Conservation (phyloP, 164 flowering plant species). For the Chimonanthus praecox region DNA sequence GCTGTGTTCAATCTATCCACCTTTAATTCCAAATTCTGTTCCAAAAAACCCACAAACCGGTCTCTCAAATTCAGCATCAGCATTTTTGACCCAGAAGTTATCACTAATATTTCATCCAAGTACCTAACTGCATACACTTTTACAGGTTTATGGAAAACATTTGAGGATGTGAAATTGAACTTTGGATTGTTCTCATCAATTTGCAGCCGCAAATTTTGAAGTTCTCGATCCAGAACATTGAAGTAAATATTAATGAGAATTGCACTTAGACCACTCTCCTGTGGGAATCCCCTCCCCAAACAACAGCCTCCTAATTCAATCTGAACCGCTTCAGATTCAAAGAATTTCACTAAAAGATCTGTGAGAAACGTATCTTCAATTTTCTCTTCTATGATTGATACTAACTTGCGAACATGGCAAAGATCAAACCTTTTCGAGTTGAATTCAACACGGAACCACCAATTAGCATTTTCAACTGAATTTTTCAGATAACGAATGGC, state of each 20-base stretch:
- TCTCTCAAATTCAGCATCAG: conserved; percentile 58
- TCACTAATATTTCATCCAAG: conserved; percentile 76
- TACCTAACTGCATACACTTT: conserved; percentile 80
- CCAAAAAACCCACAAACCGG: conserved; percentile 40
- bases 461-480: conserved; percentile 59
- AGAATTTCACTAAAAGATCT: conserved; percentile 47
- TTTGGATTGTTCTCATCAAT: conserved; percentile 37
- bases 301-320: conserved; percentile 60
- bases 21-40: conserved; percentile 50
- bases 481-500: conserved; percentile 77
- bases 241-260: conserved; percentile 75
- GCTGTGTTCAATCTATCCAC: conserved; percentile 56
- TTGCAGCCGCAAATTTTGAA: conserved; percentile 49
- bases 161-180: conserved; percentile 19
- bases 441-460: conserved; percentile 82
- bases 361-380: conserved; percentile 54
- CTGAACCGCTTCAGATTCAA: conserved; percentile 40
- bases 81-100: conserved; percentile 71
- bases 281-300: conserved; percentile 79
- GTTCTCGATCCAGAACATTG: conserved; percentile 58
- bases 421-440: conserved; percentile 24
- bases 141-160: conserved; percentile 53
- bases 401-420: conserved; percentile 45
- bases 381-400: conserved; percentile 49
- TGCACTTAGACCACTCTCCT: conserved; percentile 63